Base-by-base conservation (phyloP, 768 basidiomycete species). In the Boletellus ananiceps region DNA sequence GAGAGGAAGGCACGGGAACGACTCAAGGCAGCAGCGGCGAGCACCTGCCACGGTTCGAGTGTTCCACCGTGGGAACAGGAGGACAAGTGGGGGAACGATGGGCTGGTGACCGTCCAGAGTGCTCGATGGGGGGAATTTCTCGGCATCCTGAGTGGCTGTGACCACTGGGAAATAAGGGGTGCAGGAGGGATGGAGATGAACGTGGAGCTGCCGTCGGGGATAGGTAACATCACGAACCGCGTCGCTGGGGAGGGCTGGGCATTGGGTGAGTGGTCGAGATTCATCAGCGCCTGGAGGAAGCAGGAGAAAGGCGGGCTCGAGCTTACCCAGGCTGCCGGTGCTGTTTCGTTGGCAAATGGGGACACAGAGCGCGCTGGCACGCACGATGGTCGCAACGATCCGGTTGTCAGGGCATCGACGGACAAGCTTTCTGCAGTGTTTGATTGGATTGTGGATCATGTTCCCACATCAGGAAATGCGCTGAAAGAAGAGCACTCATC, bases 91-190 rank as follows among this genome's bases (percentile, higher is more conserved):
- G 94, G 93, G 0, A 94, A 96, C 63, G 94, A 97, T 59, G 93
- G 92, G 0, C 75, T 97, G 32, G 94, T 98, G 14, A 86, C 86
- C 14, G 76, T 99, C n/a, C 83, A 88, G 56, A 89, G 87, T 58
- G 92, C 96, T 5, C 83, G 84, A 56, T 98, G 95, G 94, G 96
- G 96, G 15, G 90, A 96, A 62, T 97, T 93, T 65, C 71, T 99
- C 29, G 96, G 96, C 4, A 81, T 81, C 15, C 74, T 98, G 60
- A 88, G 95, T 55, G 86, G 84, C 2, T 87, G 84, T 58, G 93
- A 99, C 72, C 96, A 99, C 61, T 99, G 96, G 96, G 88, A 95
- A 59, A 79, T 97, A 64, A 72, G 96, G 53, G 96, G 95, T 0
- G 84, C 90, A 18, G 70, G 85, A n/a, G 90, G 93, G 4, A 71